These are phyloP conservation scores for Verticillium isaacii DNA, from an alignment of 2,329 filamentous ascomycete genomes.

Conservation along the genomic window DNA sequence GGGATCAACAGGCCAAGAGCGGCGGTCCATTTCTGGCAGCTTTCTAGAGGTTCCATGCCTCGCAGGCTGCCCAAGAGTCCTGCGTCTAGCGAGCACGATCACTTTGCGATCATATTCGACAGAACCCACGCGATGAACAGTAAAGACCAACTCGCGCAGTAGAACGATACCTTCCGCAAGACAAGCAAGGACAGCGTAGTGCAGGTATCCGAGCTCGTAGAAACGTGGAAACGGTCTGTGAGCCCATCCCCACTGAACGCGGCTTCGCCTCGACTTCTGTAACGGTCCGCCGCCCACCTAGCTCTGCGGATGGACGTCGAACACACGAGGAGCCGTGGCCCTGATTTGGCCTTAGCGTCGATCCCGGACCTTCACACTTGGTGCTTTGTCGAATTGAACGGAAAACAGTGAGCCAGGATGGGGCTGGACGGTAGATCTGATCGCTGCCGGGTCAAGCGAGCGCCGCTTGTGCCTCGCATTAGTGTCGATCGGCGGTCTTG, in stretches of 20 bases:
- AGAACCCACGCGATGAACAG: too few species aligned
- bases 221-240: too few species aligned
- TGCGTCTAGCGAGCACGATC: too few species aligned
- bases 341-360: not conserved
- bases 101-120: too few species aligned
- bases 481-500: not conserved
- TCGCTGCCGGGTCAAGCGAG: not conserved
- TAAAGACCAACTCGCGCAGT: too few species aligned
- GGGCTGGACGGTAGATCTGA: not conserved
- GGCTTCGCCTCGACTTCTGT: not conserved
- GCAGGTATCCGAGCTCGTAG: too few species aligned
- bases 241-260: not conserved
- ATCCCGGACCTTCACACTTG: not conserved
- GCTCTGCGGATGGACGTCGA: not conserved
- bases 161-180: too few species aligned
- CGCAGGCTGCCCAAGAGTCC: too few species aligned
- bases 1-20: not conserved
- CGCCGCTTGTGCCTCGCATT: slow-evolving; percentile 5
- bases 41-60: not conserved
- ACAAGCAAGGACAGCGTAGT: too few species aligned
- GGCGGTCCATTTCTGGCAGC: too few species aligned
- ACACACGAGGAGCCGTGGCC: not conserved
- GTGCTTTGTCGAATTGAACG: not conserved
- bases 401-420: not conserved
- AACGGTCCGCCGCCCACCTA: not conserved